Evolutionary conservation across 2,329 filamentous ascomycete genomes (phyloP).

Genomic region (Seiridium unicorne): DNA sequence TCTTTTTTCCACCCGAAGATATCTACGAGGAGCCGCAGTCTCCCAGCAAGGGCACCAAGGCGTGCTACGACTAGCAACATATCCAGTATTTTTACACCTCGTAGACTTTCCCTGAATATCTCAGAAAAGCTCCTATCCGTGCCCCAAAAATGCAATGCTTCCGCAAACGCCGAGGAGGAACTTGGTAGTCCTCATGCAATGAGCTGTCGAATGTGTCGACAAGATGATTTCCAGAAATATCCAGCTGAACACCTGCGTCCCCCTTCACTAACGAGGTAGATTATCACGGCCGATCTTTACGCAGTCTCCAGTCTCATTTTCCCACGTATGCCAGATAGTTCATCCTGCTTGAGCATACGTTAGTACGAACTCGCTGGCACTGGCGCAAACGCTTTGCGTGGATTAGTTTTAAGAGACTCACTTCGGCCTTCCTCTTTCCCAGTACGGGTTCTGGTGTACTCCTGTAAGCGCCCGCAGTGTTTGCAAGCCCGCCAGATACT

Average conservation of each 20-base stretch:
- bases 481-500: slow-evolving; percentile 50
- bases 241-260: neutral
- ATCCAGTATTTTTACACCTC: neutral
- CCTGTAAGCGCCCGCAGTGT: slow-evolving; percentile 27
- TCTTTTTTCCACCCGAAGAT: too few species aligned
- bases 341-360: slow-evolving; percentile 17
- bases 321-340: slow-evolving; percentile 11
- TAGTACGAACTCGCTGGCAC: neutral
- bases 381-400: neutral
- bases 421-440: slow-evolving; percentile 75
- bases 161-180: slow-evolving; percentile 4
- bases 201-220: neutral
- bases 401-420: slow-evolving; percentile 29
- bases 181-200: slow-evolving; percentile 3
- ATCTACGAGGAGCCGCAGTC: too few species aligned
- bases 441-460: slow-evolving; percentile 64
- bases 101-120: neutral
- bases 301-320: slow-evolving; percentile 14
- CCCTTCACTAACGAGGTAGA: neutral
- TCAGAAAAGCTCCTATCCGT: neutral
- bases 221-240: neutral
- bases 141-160: slow-evolving; percentile 3
- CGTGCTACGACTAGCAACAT: neutral
- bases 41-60: neutral
- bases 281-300: neutral